Evolutionary conservation across 306 rosid species (phyloP), one percentile per base, ranked within the genome.

Genomic region (Sophora flavescens): DNA sequence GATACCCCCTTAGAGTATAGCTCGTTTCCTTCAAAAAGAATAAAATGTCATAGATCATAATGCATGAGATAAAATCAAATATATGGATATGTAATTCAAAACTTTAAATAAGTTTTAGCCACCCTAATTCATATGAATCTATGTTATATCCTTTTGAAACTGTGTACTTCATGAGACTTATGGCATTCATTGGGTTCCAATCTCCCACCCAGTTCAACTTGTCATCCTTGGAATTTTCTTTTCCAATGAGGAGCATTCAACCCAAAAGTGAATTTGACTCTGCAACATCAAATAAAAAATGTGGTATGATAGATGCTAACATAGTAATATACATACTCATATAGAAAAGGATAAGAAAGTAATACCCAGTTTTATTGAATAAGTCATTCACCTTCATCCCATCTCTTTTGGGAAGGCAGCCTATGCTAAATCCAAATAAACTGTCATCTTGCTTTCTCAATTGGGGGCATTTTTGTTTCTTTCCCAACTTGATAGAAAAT

Each of bases 81-180:
- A 0, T 48, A 6, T 17, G 47, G 6, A 30, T 15, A 54, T 32
- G 60, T 10, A 5, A 58, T 47, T 22, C 4, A 39, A 28, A 64
- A 45, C 17, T 53, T 30, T 6, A n/a, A 6, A 44, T 4, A 60
- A 60, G 6, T 76, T 65, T n/a, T 57, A 22, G 22, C 10, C 58
- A 86, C 88, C n/a, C 91, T n/a, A 84, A 78, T 76, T 85, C 96
- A 60, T 77, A 92, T 17, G 93, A 88, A 63, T 92, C 92, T 38
- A 92, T 84, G 15, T 79, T 53, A 83, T 92, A 85, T n/a, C 96
- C 91, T 60, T 84, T 89, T n/a, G 77, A 81, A 6, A 72, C 42
- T 1, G 91, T 70, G 66, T 89, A 89, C 47, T 70, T 74, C 79
- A 92, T 88, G 38, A 88, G 83, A 28, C 75, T 78, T 10, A 81